Percentiles rank a stretch among this genome's conserved stretches.
phyloP scores from a whole-genome alignment of 2,329 filamentous ascomycete species.

The Tolypocladium album region DNA sequence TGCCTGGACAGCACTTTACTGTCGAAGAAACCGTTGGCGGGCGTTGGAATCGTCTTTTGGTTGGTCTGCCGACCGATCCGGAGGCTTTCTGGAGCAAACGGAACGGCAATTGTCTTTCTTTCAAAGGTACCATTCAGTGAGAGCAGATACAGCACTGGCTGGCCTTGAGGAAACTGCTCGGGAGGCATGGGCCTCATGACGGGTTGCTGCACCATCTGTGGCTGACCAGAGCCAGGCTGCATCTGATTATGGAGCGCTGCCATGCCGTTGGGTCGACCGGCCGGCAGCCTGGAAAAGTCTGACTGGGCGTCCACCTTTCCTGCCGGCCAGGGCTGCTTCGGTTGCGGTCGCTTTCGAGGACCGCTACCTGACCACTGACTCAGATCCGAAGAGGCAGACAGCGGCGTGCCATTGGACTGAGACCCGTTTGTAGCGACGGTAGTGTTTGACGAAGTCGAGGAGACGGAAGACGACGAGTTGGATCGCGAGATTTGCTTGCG shows the following conservation, averaged over 20 bases:
- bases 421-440: slow-evolving; percentile 52
- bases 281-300: slow-evolving; percentile 35
- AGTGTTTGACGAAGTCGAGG: slow-evolving; percentile 50
- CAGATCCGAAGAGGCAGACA: slow-evolving; percentile 34
- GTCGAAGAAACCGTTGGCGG: slow-evolving; percentile 90
- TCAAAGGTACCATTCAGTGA: slow-evolving; percentile 96
- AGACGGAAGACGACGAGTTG: slow-evolving; percentile 84
- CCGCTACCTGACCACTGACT: slow-evolving; percentile 39
- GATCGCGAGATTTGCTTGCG: slow-evolving; percentile 78
- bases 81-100: slow-evolving; percentile 86
- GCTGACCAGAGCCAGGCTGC: slow-evolving; percentile 19
- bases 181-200: slow-evolving; percentile 52
- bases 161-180: slow-evolving; percentile 50
- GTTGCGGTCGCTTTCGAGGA: slow-evolving; percentile 39
- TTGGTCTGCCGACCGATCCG: slow-evolving; percentile 96
- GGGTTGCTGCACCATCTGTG: slow-evolving; percentile 29
- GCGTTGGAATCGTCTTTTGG: slow-evolving; percentile 85
- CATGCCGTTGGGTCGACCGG: slow-evolving; percentile 33
- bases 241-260: slow-evolving; percentile 19
- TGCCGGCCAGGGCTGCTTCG: slow-evolving; percentile 38
- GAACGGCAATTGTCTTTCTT: slow-evolving; percentile 89
- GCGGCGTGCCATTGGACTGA: slow-evolving; percentile 49
- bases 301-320: slow-evolving; percentile 35
- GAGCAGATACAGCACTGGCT: slow-evolving; percentile 73
- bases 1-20: slow-evolving; percentile 95